Conservation (phyloP, 2,329 filamentous ascomycete species). For the Colletotrichum nymphaeae region DNA sequence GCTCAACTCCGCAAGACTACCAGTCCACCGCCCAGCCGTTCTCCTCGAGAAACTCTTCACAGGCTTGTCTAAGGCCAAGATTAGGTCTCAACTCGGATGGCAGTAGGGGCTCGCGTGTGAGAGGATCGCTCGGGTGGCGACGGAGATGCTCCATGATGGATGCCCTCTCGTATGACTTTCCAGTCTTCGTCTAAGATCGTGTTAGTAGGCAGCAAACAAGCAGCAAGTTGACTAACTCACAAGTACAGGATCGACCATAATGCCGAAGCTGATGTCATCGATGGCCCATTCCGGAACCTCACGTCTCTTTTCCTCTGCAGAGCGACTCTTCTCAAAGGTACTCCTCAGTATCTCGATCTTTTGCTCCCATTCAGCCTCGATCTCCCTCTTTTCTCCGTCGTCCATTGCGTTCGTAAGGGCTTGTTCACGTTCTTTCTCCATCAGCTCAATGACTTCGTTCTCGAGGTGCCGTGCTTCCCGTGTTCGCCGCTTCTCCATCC, state of each 20-base stretch:
- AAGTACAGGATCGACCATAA: constrained; percentile 78
- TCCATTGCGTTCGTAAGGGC: constrained; percentile 52
- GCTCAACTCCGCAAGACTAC: constrained; percentile 54
- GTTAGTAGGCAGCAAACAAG: constrained; percentile 27
- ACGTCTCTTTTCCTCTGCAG: constrained; percentile 56
- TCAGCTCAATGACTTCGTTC: constrained; percentile 64
- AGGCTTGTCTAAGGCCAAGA: constrained; percentile 82
- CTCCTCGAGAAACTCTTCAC: constrained; percentile 83
- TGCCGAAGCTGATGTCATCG: constrained; percentile 79
- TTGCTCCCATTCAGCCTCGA: constrained; percentile 57
- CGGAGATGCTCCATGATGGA: constrained; percentile 89
- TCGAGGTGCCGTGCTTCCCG: constrained; percentile 70
- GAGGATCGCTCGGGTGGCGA: constrained; percentile 79
- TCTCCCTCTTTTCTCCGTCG: constrained; percentile 60
- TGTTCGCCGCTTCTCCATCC: constrained; percentile 71
- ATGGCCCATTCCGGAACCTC: constrained; percentile 81
- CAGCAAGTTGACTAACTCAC: constrained; percentile 48
- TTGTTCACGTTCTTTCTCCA: constrained; percentile 60
- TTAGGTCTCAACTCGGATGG: constrained; percentile 83
- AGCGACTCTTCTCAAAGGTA: constrained; percentile 65
- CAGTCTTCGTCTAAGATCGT: constrained; percentile 75
- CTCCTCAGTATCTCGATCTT: constrained; percentile 58
- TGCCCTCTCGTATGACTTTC: constrained; percentile 89
- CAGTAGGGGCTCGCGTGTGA: constrained; percentile 81
- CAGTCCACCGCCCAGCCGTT: constrained; percentile 96